Conservation (phyloP, 331 rosid genomes). For the Quercus phellos region DNA sequence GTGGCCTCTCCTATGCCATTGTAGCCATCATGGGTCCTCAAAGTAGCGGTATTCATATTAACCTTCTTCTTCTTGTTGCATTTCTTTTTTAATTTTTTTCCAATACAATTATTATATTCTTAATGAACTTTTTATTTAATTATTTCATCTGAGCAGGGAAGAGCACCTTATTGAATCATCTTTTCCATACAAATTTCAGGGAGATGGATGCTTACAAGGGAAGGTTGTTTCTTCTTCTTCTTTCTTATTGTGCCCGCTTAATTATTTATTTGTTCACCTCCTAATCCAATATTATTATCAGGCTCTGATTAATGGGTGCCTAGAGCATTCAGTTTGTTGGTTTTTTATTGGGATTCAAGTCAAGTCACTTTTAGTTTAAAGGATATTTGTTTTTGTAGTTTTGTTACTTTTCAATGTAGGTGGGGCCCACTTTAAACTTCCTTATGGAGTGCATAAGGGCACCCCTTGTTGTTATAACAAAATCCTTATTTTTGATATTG, state of each 20-base stretch:
- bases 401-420: too few relatives aligned
- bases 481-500: too few relatives aligned
- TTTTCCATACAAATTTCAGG: slow-evolving; percentile 70
- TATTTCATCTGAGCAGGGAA: slow-evolving; percentile 54
- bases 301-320: too few relatives aligned
- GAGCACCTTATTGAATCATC: slow-evolving; percentile 85
- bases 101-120: not conserved
- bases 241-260: not conserved
- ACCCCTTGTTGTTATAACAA: too few relatives aligned
- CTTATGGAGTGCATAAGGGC: too few relatives aligned
- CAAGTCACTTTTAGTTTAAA: too few relatives aligned
- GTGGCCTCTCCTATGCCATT: slow-evolving; percentile 87
- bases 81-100: not conserved
- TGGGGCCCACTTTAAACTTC: too few relatives aligned
- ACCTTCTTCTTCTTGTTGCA: not conserved
- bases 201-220: slow-evolving; percentile 97
- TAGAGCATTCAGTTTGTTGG: too few relatives aligned
- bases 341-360: too few relatives aligned
- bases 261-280: not conserved
- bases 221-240: slow-evolving; percentile 47
- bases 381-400: too few relatives aligned
- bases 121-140: not conserved
- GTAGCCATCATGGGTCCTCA: slow-evolving; percentile 98
- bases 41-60: slow-evolving; percentile 56
- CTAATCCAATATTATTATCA: not conserved